A percentile compares a stretch with the other conserved stretches of the same genome.
Conservation (phyloP, 345 rosid species). For the Camelina sativa region DNA sequence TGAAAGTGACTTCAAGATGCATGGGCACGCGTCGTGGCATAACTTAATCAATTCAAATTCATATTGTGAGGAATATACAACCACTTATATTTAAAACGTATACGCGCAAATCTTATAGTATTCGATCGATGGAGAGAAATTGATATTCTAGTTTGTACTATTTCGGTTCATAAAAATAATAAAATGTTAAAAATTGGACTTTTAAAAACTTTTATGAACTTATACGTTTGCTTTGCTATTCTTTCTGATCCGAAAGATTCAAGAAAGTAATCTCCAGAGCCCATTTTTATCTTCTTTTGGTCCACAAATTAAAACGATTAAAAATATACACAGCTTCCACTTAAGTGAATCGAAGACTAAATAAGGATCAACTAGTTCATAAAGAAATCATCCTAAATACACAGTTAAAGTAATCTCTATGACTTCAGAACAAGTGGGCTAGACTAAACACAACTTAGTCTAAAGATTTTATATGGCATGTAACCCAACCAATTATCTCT, state of each 20-base stretch:
- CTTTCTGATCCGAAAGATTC: not conserved
- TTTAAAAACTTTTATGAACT: too few species aligned
- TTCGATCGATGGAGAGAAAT: not conserved
- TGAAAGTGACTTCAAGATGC: conserved; percentile 22
- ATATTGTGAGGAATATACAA: too few species aligned
- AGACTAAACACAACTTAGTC: too few species aligned
- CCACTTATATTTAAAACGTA: not conserved
- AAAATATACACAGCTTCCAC: too few species aligned
- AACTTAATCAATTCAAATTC: too few species aligned
- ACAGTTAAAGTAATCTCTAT: too few species aligned
- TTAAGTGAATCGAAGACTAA: not conserved
- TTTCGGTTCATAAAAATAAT: not conserved
- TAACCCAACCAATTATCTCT: too few species aligned
- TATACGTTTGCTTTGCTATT: not conserved
- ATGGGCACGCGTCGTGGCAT: conserved; percentile 17
- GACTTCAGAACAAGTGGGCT: too few species aligned
- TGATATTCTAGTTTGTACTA: not conserved
- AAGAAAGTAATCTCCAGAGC: not conserved
- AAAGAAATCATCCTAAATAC: too few species aligned
- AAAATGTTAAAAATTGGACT: not conserved
- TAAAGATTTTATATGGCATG: too few species aligned
- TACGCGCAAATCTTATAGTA: not conserved
- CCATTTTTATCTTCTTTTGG: not conserved
- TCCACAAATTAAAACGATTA: not conserved
- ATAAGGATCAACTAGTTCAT: too few species aligned